Percentiles rank a stretch among this genome's conserved stretches.
These are phyloP conservation scores for Ceratocystiopsis minuta DNA, from an alignment of 2,329 filamentous ascomycete genomes.

Conservation along the genomic window DNA sequence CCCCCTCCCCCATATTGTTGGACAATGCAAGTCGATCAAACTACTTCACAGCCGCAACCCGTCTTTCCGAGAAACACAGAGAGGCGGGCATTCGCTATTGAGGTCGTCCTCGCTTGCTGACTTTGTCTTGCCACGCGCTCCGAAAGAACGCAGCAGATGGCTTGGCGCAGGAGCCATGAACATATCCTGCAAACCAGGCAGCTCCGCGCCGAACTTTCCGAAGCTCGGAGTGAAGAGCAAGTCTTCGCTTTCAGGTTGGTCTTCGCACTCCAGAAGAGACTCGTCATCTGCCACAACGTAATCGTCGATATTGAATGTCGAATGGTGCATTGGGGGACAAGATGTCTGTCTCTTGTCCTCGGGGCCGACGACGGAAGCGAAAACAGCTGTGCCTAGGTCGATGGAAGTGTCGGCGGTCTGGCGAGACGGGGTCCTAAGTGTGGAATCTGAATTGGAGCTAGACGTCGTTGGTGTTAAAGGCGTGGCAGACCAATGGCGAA, in stretches of 20 bases:
- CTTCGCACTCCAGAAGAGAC: conserved; percentile 12
- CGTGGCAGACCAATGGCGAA: conserved; percentile 7
- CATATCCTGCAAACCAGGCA: conserved; percentile 18
- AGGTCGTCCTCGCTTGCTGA: not conserved
- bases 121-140: not conserved
- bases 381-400: conserved; percentile 2
- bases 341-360: no score
- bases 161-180: conserved; percentile 2
- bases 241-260: conserved; percentile 16
- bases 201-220: conserved; percentile 13
- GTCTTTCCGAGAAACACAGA: no score
- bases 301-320: conserved; percentile 8
- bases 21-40: no score
- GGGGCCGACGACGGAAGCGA: not conserved
- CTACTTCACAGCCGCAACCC: no score
- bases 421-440: conserved; percentile 4
- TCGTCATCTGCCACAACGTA: conserved; percentile 22
- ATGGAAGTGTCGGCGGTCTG: conserved; percentile 10
- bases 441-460: conserved; percentile 3
- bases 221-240: conserved; percentile 21
- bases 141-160: not conserved
- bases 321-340: no score
- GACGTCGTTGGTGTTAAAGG: conserved; percentile 6
- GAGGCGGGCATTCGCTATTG: no score
- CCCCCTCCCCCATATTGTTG: no score